Evolutionary conservation across 176 grass and related monocot species (phyloP), one percentile per base, ranked within the genome.

Genomic region (Triticum monococcum): DNA sequence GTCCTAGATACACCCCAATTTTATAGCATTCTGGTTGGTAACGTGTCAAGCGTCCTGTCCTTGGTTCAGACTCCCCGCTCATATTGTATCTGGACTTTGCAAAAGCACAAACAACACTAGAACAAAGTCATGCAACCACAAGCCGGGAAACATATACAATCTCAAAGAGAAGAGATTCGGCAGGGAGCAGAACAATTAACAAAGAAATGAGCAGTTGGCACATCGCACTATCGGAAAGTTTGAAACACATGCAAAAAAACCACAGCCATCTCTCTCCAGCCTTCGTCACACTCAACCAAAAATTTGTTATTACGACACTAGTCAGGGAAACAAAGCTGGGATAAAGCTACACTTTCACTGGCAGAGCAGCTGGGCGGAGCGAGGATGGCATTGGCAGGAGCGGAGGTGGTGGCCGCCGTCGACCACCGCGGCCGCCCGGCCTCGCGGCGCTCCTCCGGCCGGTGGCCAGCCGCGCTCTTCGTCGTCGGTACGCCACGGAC

Each of bases 381-480:
- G 9, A 17, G 48, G 4, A 71, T 72, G 69, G 37, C 5, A 10
- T 24, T 11, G 37, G 22, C 37, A 25, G 69, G 3, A 8, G 69
- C 11, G 37, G 69, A 14, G 69, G 37, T 12, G 37, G 22, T 43
- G 69, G 3, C 5, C 69, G 69, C 37, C 69, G 37, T 72, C 2
- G 69, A 43, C 22, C 69, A 43, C 69, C 69, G 22, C 0, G 69
- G 22, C 69, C 69, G 37, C 5, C 37, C 69, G 2, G 22, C 8
- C 5, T 24, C 37, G 22, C 69, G 69, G 69, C 36, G 22, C 36
- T 72, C 69, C 12, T 41, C 69, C 37, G 69, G 69, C 36, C 36
- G 69, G 69, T 72, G 69, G 69, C 36, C 37, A 5, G 69, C 69
- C 22, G 69, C 69, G 36, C 37, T 72, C 69, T 72, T 72, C 69